A percentile compares a stretch with the other conserved stretches of the same genome.
These are phyloP conservation scores for Parasarocladium wereldwijsianum DNA, from an alignment of 2,329 filamentous ascomycete species.

Conservation along the genomic window DNA sequence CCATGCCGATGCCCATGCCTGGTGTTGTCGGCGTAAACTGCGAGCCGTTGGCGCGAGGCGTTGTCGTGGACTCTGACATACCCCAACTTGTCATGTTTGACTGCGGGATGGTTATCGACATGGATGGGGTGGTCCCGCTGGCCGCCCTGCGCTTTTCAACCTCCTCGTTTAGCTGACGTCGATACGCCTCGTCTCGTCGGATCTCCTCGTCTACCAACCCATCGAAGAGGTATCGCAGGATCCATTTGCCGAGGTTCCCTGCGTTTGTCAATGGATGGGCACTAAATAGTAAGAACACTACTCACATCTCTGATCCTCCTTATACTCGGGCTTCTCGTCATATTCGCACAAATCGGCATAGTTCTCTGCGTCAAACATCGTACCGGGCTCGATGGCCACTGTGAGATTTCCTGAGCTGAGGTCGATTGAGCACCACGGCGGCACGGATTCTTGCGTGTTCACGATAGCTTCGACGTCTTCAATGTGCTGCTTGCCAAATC, in stretches of 20 bases:
- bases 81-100: conserved; percentile 20
- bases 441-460: conserved; percentile 77
- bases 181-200: conserved; percentile 58
- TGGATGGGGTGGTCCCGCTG: conserved; percentile 42
- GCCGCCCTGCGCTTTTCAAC: conserved; percentile 42
- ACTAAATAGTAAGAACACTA: conserved; percentile 4
- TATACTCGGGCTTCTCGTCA: conserved; percentile 62
- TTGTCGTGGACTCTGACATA: conserved; percentile 32
- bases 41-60: conserved; percentile 51
- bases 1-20: conserved; percentile 63
- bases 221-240: conserved; percentile 81
- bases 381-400: conserved; percentile 83
- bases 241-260: conserved; percentile 97
- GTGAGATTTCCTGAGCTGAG: conserved; percentile 84
- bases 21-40: conserved; percentile 52
- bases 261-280: conserved; percentile 10
- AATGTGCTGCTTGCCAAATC: conserved; percentile 87
- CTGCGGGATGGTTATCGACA: conserved; percentile 37
- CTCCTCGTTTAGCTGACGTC: conserved; percentile 51
- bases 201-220: conserved; percentile 85
- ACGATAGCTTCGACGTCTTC: conserved; percentile 81
- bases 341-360: conserved; percentile 81
- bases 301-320: conserved; percentile 86
- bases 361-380: conserved; percentile 94
- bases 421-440: conserved; percentile 93